phyloP scores from a whole-genome alignment of 2,329 filamentous ascomycete species.

The Aspergillus bombycis region DNA sequence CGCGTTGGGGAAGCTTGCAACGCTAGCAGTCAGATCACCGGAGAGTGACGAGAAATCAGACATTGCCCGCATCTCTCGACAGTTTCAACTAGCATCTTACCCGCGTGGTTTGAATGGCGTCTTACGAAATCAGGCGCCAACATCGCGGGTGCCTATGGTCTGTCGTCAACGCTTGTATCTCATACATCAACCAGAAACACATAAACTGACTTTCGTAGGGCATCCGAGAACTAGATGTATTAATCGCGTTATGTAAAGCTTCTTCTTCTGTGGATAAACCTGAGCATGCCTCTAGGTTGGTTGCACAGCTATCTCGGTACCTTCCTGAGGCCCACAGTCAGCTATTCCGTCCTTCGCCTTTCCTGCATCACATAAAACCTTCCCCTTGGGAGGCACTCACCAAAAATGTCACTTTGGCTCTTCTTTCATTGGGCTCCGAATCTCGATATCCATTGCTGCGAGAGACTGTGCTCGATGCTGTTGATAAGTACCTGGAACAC shows the following conservation, averaged over 20 bases:
- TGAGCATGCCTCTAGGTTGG: slow-evolving; percentile 76
- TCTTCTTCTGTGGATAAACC: slow-evolving; percentile 72
- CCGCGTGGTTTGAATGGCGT: slow-evolving; percentile 40
- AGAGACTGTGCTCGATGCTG: slow-evolving; percentile 64
- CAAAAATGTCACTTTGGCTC: slow-evolving; percentile 74
- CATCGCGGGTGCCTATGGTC: slow-evolving; percentile 46
- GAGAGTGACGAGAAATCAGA: slow-evolving; percentile 34
- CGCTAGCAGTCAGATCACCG: slow-evolving; percentile 42
- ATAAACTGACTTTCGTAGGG: slow-evolving; percentile 57
- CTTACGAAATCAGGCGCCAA: slow-evolving; percentile 39
- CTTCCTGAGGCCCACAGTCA: slow-evolving; percentile 83
- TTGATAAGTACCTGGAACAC: slow-evolving; percentile 73
- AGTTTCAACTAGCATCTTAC: slow-evolving; percentile 30
- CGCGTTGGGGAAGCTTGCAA: slow-evolving; percentile 49
- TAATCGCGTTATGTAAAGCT: slow-evolving; percentile 88
- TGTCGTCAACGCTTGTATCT: slow-evolving; percentile 11
- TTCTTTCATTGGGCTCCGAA: slow-evolving; percentile 77
- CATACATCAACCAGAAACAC: neutral
- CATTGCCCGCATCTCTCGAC: slow-evolving; percentile 40
- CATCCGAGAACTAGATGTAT: slow-evolving; percentile 86
- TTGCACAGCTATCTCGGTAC: slow-evolving; percentile 79
- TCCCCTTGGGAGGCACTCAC: slow-evolving; percentile 87
- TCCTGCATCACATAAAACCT: slow-evolving; percentile 79
- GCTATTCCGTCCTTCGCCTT: slow-evolving; percentile 75
- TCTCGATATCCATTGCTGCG: slow-evolving; percentile 65